Base-by-base conservation (phyloP, 805 yeast genomes). In the Diddensiella transvaalensis region DNA sequence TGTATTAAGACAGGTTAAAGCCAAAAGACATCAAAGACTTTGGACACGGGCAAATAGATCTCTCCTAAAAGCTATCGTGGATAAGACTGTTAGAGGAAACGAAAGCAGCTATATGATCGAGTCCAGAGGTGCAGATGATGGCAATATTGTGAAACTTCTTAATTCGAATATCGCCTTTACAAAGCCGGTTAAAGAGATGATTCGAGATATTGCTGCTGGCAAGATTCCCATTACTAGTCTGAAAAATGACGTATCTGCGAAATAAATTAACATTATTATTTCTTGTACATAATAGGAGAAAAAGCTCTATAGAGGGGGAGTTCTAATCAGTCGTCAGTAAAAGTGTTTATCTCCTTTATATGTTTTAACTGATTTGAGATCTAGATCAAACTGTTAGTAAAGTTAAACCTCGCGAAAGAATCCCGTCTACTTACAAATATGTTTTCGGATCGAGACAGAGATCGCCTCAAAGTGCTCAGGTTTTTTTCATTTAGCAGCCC, bases 361-460 rank as follows among this genome's bases (percentile, higher is more conserved):
- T 18, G 22, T n/a, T 40, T 18, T 15, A 40, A 17, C 43, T 40
- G 43, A 6, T 15, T 23, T 4, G 43, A 18, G n/a, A 40, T 40
- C 43, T 40, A 26, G 21, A 26, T 24, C n/a, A 38, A 22, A 21
- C 15, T 17, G 15, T 8, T 15, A 35, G 17, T 35, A 6, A 17
- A 35, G 10, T 29, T 29, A 29, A 10, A 13, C 32, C 13, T 13
- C 10, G 10, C 32, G 13, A 29, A 29, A 10, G 22, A 22, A 13
- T 38, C 18, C n/a, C 50, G 56, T 22, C 47, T 40, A 3, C 52
- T 40, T 22, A 50, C 44, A 26, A 23, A 43, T 30, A 46, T 22
- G 36, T 52, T 52, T 29, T 56, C 57, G 2, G 59, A 41, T 26
- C 62, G 44, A 10, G 60, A 23, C 40, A 58, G 40, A 23, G 56